Evolutionary conservation across 2,329 filamentous ascomycete species (phyloP).

Genomic region (Exophiala oligosperma): DNA sequence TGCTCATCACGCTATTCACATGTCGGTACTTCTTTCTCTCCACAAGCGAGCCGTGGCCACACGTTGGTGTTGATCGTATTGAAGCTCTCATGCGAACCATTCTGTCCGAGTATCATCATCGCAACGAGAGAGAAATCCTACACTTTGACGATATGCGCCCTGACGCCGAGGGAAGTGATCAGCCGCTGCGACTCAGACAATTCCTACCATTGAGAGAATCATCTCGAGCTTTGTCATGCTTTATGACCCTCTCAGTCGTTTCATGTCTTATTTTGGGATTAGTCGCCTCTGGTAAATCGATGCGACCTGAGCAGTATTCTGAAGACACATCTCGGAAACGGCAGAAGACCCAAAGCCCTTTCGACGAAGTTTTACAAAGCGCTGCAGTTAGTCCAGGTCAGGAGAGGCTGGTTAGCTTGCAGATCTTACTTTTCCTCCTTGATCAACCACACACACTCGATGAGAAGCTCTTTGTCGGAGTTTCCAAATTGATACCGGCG

Average conservation of each 20-base stretch:
- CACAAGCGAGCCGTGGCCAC: slow-evolving; percentile 39
- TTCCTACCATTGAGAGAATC: slow-evolving; percentile 40
- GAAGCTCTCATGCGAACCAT: slow-evolving; percentile 44
- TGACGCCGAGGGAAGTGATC: slow-evolving; percentile 31
- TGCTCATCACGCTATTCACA: slow-evolving; percentile 70
- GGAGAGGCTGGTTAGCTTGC: slow-evolving; percentile 19
- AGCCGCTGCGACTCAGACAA: slow-evolving; percentile 38
- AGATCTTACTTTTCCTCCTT: slow-evolving; percentile 22
- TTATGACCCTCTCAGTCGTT: slow-evolving; percentile 42
- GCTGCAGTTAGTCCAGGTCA: slow-evolving; percentile 11
- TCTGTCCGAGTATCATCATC: slow-evolving; percentile 74
- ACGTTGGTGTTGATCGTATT: slow-evolving; percentile 25
- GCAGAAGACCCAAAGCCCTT: slow-evolving; percentile 13
- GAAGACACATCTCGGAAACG: slow-evolving; percentile 21
- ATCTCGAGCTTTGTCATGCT: slow-evolving; percentile 40
- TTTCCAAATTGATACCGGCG: slow-evolving; percentile 8
- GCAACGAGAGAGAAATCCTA: slow-evolving; percentile 69
- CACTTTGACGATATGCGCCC: slow-evolving; percentile 76
- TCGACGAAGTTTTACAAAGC: slow-evolving; percentile 14
- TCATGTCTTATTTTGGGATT: slow-evolving; percentile 32
- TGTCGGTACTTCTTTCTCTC: slow-evolving; percentile 60
- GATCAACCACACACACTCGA: slow-evolving; percentile 10
- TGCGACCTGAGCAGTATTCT: background rate
- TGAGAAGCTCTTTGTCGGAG: background rate
- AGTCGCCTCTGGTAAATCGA: background rate